Evolutionary conservation across 2,329 filamentous ascomycete genomes (phyloP).

Genomic region (Colletotrichum plurivorum): DNA sequence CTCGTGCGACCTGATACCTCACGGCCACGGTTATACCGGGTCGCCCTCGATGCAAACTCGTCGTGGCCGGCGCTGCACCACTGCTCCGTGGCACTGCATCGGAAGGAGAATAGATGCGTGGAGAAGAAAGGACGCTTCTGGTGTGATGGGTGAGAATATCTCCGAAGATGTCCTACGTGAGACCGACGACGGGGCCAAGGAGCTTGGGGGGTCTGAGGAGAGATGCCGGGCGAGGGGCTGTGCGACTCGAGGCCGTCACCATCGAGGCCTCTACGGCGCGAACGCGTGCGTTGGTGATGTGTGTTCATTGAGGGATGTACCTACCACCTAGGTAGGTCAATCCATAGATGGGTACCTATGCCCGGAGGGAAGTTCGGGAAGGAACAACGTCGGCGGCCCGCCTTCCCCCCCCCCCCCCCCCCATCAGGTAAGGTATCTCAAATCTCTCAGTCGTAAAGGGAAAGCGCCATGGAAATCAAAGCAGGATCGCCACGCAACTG

Average conservation of each 20-base stretch:
- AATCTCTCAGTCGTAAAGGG: neutral
- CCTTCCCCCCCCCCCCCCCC: constrained; percentile 9
- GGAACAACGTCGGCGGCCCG: constrained; percentile 1
- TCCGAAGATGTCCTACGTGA: constrained; percentile 26
- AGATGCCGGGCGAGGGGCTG: constrained; percentile 12
- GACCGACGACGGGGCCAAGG: constrained; percentile 11
- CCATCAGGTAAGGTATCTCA: too few relatives aligned
- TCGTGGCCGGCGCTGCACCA: constrained; percentile 37
- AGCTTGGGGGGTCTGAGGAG: neutral
- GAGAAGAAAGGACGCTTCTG: constrained; percentile 9
- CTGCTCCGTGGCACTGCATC: constrained; percentile 33
- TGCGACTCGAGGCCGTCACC: constrained; percentile 13
- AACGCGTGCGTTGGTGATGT: neutral
- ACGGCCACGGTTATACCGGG: constrained; percentile 15
- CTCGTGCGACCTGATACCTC: constrained; percentile 30
- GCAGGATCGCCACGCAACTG: neutral
- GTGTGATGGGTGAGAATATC: constrained; percentile 28
- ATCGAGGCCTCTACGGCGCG: constrained; percentile 17
- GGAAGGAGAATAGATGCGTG: constrained; percentile 33
- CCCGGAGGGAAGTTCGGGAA: neutral
- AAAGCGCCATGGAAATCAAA: constrained; percentile 9
- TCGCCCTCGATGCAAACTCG: constrained; percentile 41
- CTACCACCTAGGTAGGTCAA: neutral
- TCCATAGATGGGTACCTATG: too few relatives aligned
- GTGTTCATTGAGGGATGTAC: neutral